Percentiles rank a stretch among this genome's conserved stretches.
Conservation (phyloP, 768 basidiomycete genomes). For the Suillus luteus region DNA sequence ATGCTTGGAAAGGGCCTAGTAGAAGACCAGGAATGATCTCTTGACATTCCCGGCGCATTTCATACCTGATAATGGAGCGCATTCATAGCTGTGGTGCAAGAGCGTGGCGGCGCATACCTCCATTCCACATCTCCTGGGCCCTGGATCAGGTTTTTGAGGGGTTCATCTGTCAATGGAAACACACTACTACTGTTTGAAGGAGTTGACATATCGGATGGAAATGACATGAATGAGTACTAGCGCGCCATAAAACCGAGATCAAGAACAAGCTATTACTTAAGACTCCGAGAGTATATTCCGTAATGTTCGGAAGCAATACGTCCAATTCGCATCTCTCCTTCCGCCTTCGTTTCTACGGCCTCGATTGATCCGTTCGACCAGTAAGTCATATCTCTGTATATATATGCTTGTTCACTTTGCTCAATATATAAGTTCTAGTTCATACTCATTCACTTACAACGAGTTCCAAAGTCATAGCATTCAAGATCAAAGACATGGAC, state of each 20-base stretch:
- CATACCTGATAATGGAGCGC: constrained; percentile 56
- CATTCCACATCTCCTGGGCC: constrained; percentile 85
- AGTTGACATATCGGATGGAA: constrained; percentile 9
- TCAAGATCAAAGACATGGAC: constrained; percentile 37
- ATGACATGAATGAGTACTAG: constrained; percentile 7
- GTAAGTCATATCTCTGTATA: background rate
- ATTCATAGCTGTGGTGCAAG: constrained; percentile 16
- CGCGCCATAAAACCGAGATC: constrained; percentile 3
- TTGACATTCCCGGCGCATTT: constrained; percentile 95
- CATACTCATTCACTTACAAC: background rate
- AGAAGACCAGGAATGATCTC: constrained; percentile 83
- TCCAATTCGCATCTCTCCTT: background rate
- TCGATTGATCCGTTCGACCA: background rate
- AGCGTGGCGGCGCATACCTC: constrained; percentile 50
- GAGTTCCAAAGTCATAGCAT: background rate
- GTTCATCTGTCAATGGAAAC: constrained; percentile 37
- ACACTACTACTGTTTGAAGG: constrained; percentile 16
- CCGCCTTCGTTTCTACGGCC: background rate
- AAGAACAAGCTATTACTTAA: background rate
- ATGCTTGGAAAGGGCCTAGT: constrained; percentile 87
- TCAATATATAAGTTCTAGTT: too few species aligned
- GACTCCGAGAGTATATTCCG: constrained; percentile 14
- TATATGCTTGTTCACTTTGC: background rate
- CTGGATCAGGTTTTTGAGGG: constrained; percentile 65
- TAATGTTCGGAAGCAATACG: constrained; percentile 27